These are phyloP conservation scores for Chlamydomonas sp. DNA, from an alignment of 139 green algal genomes.

Conservation along the genomic window DNA sequence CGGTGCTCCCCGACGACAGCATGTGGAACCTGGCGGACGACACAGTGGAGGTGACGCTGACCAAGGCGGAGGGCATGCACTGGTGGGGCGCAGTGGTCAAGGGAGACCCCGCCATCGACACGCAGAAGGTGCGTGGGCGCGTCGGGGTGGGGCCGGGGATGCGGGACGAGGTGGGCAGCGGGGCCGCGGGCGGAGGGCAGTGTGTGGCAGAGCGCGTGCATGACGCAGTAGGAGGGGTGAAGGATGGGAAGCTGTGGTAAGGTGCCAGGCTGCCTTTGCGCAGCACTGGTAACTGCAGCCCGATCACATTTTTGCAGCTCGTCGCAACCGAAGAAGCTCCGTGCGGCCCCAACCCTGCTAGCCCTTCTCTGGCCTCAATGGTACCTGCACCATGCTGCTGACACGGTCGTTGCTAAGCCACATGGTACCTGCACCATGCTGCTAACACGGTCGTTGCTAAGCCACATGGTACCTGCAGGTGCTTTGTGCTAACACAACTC, in stretches of 20 bases:
- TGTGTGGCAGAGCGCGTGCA: too few relatives aligned
- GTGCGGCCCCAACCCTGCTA: background rate
- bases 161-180: background rate
- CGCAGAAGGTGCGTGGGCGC: constrained; percentile 68
- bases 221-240: too few relatives aligned
- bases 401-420: too few relatives aligned
- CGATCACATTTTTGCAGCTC: too few relatives aligned
- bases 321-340: background rate
- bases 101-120: constrained; percentile 90
- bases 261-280: too few relatives aligned
- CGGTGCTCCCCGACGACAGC: constrained; percentile 89
- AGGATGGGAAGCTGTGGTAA: too few relatives aligned
- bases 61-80: constrained; percentile 90
- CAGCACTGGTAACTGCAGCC: too few relatives aligned
- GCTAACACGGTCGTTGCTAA: too few relatives aligned
- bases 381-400: too few relatives aligned
- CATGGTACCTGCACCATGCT: too few relatives aligned
- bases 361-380: too few relatives aligned
- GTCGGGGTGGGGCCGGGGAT: background rate
- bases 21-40: constrained; percentile 85
- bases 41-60: constrained; percentile 84
- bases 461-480: background rate
- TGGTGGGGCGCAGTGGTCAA: constrained; percentile 91
- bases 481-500: background rate
- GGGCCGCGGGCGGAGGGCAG: too few relatives aligned